Conservation (phyloP, 768 basidiomycete species). For the Leccinellum luteum region DNA sequence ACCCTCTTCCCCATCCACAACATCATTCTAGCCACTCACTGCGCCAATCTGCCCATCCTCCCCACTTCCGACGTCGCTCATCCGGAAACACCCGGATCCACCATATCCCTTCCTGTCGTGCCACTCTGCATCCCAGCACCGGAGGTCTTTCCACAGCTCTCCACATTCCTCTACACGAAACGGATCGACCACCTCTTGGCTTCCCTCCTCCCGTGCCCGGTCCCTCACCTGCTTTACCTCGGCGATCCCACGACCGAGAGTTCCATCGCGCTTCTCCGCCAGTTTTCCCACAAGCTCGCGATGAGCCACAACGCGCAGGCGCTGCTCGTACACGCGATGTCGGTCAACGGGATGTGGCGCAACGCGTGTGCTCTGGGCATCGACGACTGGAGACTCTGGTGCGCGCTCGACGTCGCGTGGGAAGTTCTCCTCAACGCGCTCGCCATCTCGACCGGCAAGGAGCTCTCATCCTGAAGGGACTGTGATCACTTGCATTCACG, state of each 20-base stretch:
- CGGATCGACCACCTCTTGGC: slow-evolving; percentile 56
- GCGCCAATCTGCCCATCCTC: slow-evolving; percentile 27
- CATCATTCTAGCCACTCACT: slow-evolving; percentile 33
- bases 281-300: slow-evolving; percentile 18
- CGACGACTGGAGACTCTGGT: slow-evolving; percentile 46
- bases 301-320: slow-evolving; percentile 14
- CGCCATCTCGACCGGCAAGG: slow-evolving; percentile 26
- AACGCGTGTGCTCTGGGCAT: slow-evolving; percentile 51
- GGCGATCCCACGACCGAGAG: slow-evolving; percentile 23
- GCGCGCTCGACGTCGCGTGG: slow-evolving; percentile 49
- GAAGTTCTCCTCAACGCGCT: slow-evolving; percentile 44
- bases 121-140: slow-evolving; percentile 71
- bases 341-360: slow-evolving; percentile 48
- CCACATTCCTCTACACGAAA: slow-evolving; percentile 68
- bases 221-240: slow-evolving; percentile 23
- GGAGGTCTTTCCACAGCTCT: slow-evolving; percentile 62
- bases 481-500: neutral
- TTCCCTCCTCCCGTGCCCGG: slow-evolving; percentile 53
- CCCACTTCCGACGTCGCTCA: slow-evolving; percentile 13
- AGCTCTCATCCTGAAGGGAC: slow-evolving; percentile 9
- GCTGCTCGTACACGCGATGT: slow-evolving; percentile 36
- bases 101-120: slow-evolving; percentile 54
- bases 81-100: slow-evolving; percentile 17
- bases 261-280: slow-evolving; percentile 10
- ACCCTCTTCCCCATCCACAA: slow-evolving; percentile 38